Percentiles rank a stretch among this genome's conserved stretches.
phyloP scores from a whole-genome alignment of 495 filamentous ascomycete species.

The Trichoderma gamsii region DNA sequence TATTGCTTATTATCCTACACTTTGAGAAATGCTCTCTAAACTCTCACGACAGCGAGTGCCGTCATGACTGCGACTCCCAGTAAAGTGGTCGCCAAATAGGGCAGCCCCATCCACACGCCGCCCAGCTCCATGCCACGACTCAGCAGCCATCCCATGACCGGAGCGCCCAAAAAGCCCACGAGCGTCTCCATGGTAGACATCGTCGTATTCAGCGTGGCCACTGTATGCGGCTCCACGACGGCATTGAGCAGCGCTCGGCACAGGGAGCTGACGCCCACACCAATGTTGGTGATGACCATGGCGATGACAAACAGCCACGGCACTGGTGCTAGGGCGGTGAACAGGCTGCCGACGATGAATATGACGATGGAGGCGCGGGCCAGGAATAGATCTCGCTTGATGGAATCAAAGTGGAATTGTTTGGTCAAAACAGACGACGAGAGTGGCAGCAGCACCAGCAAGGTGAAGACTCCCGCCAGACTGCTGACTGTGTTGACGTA shows the following conservation, averaged over 20 bases:
- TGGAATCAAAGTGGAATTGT: conserved; percentile 21
- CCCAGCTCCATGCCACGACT: conserved; percentile 9
- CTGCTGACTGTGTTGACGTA: conserved; percentile 25
- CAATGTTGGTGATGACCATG: conserved; percentile 5
- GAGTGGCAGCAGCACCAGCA: conserved; percentile 25
- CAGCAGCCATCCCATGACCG: conserved; percentile 1
- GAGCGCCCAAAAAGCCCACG: neutral
- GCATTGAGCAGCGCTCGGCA: conserved; percentile 13
- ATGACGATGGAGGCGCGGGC: conserved; percentile 22
- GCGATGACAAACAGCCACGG: conserved; percentile 12
- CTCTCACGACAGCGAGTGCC: neutral
- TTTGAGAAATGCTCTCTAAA: neutral
- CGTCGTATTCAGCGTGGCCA: conserved; percentile 12
- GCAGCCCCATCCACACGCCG: conserved; percentile 9
- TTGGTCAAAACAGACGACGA: conserved; percentile 23
- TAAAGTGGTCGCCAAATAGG: conserved; percentile 1
- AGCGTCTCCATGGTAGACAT: conserved; percentile 11
- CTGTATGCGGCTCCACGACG: conserved; percentile 7
- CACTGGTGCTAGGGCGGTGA: neutral
- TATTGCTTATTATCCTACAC: neutral
- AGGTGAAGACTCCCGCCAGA: conserved; percentile 23
- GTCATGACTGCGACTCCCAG: neutral
- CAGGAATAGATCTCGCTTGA: conserved; percentile 27
- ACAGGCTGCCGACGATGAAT: neutral
- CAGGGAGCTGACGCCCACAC: neutral